These are phyloP conservation scores for Annona cherimola DNA, from an alignment of 164 flowering plant species.

Conservation along the genomic window DNA sequence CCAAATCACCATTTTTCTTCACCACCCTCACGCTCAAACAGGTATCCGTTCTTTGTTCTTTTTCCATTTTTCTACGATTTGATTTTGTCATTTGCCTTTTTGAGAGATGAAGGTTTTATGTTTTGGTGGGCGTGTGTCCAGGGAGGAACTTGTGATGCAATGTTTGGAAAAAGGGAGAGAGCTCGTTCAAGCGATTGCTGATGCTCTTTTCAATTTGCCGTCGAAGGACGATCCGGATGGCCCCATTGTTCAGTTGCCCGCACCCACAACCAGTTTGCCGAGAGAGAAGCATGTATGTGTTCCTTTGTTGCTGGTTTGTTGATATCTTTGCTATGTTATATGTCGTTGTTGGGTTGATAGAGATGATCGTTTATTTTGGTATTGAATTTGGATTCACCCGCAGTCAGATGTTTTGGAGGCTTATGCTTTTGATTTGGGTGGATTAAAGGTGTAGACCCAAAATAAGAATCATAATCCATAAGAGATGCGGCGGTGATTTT, in stretches of 20 bases:
- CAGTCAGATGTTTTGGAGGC: no score
- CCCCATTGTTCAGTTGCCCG: slow-evolving; percentile 71
- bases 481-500: no score
- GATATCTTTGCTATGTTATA: neutral
- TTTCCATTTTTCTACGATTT: neutral
- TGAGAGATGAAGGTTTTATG: neutral
- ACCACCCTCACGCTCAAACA: slow-evolving; percentile 43
- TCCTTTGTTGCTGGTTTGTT: neutral
- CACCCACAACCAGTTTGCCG: slow-evolving; percentile 69
- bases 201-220: slow-evolving; percentile 64
- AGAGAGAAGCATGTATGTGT: slow-evolving; percentile 81
- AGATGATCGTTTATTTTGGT: no score
- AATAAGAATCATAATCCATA: no score
- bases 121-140: slow-evolving; percentile 14
- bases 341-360: neutral
- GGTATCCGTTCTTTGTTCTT: slow-evolving; percentile 29
- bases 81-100: neutral
- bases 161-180: slow-evolving; percentile 53
- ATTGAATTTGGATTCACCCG: no score
- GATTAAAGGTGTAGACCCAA: no score
- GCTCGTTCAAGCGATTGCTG: slow-evolving; percentile 66
- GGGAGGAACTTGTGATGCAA: slow-evolving; percentile 63
- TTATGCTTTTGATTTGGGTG: no score
- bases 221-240: slow-evolving; percentile 68
- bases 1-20: slow-evolving; percentile 48